A percentile compares a stretch with the other conserved stretches of the same genome.
Evolutionary conservation across 163 green algal genomes (phyloP).

Genomic region (Scenedesmus sp.): DNA sequence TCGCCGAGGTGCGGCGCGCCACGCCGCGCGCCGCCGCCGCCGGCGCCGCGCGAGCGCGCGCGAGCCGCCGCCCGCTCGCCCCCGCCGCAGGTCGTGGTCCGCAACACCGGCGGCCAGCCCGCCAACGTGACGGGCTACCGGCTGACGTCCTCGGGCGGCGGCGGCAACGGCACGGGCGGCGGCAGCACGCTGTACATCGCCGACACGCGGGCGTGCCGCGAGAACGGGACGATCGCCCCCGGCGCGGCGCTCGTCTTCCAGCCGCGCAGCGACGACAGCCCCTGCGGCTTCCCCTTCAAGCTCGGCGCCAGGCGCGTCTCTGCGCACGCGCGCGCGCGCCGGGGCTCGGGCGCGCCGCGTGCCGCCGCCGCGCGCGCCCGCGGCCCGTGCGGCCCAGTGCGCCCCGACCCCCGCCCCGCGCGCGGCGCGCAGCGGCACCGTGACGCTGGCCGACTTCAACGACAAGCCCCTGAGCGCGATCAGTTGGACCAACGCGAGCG

Average conservation of each 20-base stretch:
- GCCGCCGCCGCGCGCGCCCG: too few relatives aligned
- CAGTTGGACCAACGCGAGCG: constrained; percentile 13
- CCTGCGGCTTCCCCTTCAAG: constrained; percentile 66
- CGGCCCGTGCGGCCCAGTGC: too few relatives aligned
- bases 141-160: background rate
- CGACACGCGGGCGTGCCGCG: constrained; percentile 33
- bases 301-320: constrained; percentile 53
- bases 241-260: constrained; percentile 44
- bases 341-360: too few relatives aligned
- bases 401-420: background rate
- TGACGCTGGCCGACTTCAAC: constrained; percentile 55
- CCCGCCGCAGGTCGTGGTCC: constrained; percentile 49
- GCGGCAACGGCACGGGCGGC: background rate
- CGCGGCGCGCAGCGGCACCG: constrained; percentile 26
- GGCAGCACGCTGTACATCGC: constrained; percentile 13
- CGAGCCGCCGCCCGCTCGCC: too few relatives aligned
- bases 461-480: constrained; percentile 34
- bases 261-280: constrained; percentile 49
- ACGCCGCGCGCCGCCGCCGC: too few relatives aligned
- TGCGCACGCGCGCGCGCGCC: background rate
- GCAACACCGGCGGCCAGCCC: constrained; percentile 61
- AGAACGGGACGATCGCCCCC: constrained; percentile 57
- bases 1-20: too few relatives aligned
- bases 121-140: constrained; percentile 59
- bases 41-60: too few relatives aligned